Evolutionary conservation across 768 basidiomycete species (phyloP).

Genomic region (Macrocybe gigantea): DNA sequence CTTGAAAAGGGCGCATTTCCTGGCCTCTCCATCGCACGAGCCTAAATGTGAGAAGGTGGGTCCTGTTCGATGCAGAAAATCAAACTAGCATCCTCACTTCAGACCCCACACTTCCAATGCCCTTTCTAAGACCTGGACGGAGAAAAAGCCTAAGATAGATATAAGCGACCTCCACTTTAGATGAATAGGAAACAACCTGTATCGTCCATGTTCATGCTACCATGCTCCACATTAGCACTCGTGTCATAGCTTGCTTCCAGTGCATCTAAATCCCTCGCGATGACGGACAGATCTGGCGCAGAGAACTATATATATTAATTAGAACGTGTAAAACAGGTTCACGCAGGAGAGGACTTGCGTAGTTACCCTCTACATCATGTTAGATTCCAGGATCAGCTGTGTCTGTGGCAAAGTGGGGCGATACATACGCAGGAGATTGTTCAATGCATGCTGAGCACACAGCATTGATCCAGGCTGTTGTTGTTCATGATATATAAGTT

Average conservation of each 20-base stretch:
- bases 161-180: background rate
- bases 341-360: conserved; percentile 22
- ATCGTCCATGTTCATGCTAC: conserved; percentile 86
- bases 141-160: conserved; percentile 69
- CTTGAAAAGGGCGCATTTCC: conserved; percentile 71
- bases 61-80: conserved; percentile 4
- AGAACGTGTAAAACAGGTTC: background rate
- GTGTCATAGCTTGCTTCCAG: conserved; percentile 59
- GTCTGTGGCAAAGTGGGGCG: background rate
- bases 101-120: conserved; percentile 84
- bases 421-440: conserved; percentile 68
- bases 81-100: conserved; percentile 38
- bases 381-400: conserved; percentile 8
- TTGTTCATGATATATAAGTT: conserved; percentile 70
- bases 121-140: conserved; percentile 81
- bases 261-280: conserved; percentile 62
- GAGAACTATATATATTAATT: conserved; percentile 48
- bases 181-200: conserved; percentile 44
- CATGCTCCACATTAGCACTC: conserved; percentile 22
- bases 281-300: conserved; percentile 70
- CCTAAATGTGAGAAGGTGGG: conserved; percentile 28
- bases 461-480: conserved; percentile 78
- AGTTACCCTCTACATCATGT: conserved; percentile 31
- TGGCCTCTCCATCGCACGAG: conserved; percentile 84
- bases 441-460: conserved; percentile 85